Conservation (phyloP, 805 yeast genomes). For the Candida quercuum region DNA sequence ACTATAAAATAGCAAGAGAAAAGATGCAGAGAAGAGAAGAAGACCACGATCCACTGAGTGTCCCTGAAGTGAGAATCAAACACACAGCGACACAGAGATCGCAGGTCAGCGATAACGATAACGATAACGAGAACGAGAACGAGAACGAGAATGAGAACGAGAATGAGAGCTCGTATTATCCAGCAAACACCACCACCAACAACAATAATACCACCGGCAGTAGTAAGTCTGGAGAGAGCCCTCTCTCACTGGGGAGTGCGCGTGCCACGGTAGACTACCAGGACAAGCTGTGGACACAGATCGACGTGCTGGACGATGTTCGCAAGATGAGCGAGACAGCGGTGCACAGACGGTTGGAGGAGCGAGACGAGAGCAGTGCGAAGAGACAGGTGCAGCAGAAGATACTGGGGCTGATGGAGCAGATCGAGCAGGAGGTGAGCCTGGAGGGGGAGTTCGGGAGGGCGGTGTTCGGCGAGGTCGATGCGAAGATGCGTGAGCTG, state of each 20-base stretch:
- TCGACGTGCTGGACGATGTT: slow-evolving; percentile 81
- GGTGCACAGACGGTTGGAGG: no score
- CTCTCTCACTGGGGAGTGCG: background rate
- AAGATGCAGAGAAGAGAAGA: no score
- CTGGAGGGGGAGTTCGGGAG: background rate
- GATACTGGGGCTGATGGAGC: slow-evolving; percentile 6
- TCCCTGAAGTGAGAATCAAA: background rate
- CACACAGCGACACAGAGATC: background rate
- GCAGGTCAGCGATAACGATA: no score
- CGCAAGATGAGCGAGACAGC: slow-evolving; percentile 29
- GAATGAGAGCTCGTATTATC: background rate
- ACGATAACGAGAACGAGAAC: no score
- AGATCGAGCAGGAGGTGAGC: background rate
- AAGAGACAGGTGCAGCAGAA: slow-evolving; percentile 1
- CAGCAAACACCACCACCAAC: background rate
- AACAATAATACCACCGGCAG: background rate
- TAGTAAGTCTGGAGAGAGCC: background rate
- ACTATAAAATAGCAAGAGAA: background rate
- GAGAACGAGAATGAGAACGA: no score
- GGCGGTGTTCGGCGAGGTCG: background rate
- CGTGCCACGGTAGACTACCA: slow-evolving; percentile 46
- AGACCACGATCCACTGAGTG: no score
- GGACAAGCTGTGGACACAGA: slow-evolving; percentile 82
- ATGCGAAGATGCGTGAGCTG: slow-evolving; percentile 25
- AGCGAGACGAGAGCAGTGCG: background rate